Base-by-base conservation (phyloP, 163 green algal genomes). In the Chlorella variabilis region DNA sequence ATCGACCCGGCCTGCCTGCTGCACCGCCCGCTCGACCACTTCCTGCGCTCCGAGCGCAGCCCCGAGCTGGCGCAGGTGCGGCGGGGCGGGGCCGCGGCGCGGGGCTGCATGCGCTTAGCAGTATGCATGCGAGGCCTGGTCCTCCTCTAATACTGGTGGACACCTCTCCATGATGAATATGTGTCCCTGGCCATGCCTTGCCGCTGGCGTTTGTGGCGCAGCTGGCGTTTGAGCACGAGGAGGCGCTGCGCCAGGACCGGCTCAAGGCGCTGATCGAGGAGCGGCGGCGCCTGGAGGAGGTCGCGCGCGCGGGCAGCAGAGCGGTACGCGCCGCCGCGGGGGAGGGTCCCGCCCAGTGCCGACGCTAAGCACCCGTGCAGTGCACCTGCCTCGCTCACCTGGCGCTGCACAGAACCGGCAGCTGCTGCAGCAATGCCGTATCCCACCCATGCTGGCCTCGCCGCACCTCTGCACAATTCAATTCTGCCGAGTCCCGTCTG, bases 1-100 rank as follows among this genome's bases (percentile, higher is more conserved):
- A 91, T 97, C 51, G 94, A 98, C 83, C 94, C 94, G 1, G 49
- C 89, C 18, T 87, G 92, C 42, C 89, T 96, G 33, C 77, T 87
- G 36, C 91, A 86, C 80, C 86, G 90, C 39, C 87, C 91, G 7
- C 25, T 84, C 3, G 59, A 87, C 11, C 75, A 79, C 45, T 97
- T 93, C 84, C 68, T 88, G 71, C 85, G 83, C 29, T 69, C 77
- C 27, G 86, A 90, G 21, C 41, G 85, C 25, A 83, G 89, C 67
- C 66, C 87, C 0, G 92, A 96, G 42, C 88, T 98, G 33, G 85
- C 87, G n/a, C n/a, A n/a, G n/a, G n/a, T n/a, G n/a, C n/a, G n/a
- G n/a, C n/a, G n/a, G n/a, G n/a, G n/a, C n/a, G n/a, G n/a, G n/a
- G n/a, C n/a, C n/a, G n/a, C n/a, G n/a, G n/a, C n/a, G n/a, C n/a